Evolutionary conservation across 2,329 filamentous ascomycete genomes (phyloP).

Genomic region (Nigrospora sphaerica): DNA sequence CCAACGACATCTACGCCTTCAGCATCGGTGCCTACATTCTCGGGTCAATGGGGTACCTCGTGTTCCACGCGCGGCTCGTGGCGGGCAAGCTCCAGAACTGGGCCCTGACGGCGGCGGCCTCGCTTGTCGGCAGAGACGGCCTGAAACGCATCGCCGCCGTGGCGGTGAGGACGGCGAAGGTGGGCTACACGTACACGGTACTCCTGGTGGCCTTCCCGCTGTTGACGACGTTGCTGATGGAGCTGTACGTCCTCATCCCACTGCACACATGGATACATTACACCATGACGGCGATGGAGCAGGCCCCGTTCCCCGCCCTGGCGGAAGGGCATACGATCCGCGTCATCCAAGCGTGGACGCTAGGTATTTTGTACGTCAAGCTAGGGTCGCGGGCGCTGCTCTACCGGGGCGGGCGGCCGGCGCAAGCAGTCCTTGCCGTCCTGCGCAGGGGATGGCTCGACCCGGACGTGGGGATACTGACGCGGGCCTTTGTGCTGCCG

Average conservation of each 20-base stretch:
- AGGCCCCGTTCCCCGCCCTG: slow-evolving; percentile 17
- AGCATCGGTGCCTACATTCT: slow-evolving; percentile 82
- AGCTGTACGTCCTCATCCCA: slow-evolving; percentile 84
- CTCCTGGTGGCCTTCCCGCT: slow-evolving; percentile 76
- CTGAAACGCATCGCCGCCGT: slow-evolving; percentile 20
- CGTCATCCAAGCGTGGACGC: slow-evolving; percentile 87
- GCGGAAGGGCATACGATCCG: slow-evolving; percentile 62
- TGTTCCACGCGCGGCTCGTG: slow-evolving; percentile 42
- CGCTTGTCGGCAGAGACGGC: slow-evolving; percentile 21
- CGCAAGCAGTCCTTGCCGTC: slow-evolving; percentile 67
- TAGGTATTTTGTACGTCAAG: slow-evolving; percentile 86
- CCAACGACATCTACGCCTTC: slow-evolving; percentile 96
- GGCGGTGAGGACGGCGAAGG: slow-evolving; percentile 27
- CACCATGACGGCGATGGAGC: slow-evolving; percentile 13
- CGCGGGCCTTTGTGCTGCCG: slow-evolving; percentile 80
- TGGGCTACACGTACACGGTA: slow-evolving; percentile 69
- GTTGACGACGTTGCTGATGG: slow-evolving; percentile 70
- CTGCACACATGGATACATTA: slow-evolving; percentile 69
- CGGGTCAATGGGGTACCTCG: slow-evolving; percentile 57
- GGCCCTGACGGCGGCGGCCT: slow-evolving; percentile 13
- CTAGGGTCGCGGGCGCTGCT: slow-evolving; percentile 65
- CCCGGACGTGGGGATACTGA: slow-evolving; percentile 73
- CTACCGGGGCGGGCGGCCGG: slow-evolving; percentile 61
- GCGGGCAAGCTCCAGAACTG: slow-evolving; percentile 23
- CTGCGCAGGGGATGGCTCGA: slow-evolving; percentile 69